A percentile compares a stretch with the other conserved stretches of the same genome.
Evolutionary conservation across 2,329 filamentous ascomycete species (phyloP).

Genomic region (Aspergillus phoenicis): DNA sequence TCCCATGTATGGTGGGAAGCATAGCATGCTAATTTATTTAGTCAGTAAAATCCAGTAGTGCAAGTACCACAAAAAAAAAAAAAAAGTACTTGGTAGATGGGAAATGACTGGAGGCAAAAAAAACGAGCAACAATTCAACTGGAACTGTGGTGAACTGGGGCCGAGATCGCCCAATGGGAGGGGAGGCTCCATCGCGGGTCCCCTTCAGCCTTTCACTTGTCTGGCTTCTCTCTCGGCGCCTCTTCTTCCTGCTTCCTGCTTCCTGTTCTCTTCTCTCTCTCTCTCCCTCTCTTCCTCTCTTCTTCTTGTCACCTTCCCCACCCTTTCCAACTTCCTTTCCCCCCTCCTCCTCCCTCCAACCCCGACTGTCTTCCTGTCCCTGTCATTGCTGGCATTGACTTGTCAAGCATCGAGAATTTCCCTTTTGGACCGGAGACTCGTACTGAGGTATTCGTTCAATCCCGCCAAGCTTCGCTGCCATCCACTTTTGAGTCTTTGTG

Average conservation of each 20-base stretch:
- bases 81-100: not conserved
- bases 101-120: not conserved
- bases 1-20: too few relatives aligned
- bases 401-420: slow-evolving; percentile 49
- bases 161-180: slow-evolving; percentile 2
- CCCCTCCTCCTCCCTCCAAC: slow-evolving; percentile 26
- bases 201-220: not conserved
- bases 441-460: slow-evolving; percentile 15
- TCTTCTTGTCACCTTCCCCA: slow-evolving; percentile 22
- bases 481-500: slow-evolving; percentile 27
- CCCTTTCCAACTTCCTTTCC: slow-evolving; percentile 25
- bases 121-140: not conserved
- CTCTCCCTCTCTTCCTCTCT: slow-evolving; percentile 16
- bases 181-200: not conserved
- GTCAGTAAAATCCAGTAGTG: too few relatives aligned
- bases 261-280: not conserved
- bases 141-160: not conserved
- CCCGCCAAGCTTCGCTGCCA: slow-evolving; percentile 22
- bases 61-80: too few relatives aligned
- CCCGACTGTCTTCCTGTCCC: slow-evolving; percentile 33
- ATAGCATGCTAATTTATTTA: too few relatives aligned
- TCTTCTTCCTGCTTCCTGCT: not conserved
- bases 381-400: slow-evolving; percentile 53
- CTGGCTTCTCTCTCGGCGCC: slow-evolving; percentile 1
- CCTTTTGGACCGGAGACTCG: slow-evolving; percentile 34